Base-by-base conservation (phyloP, 2,329 filamentous ascomycete genomes). In the Pyrenochaeta sp. region DNA sequence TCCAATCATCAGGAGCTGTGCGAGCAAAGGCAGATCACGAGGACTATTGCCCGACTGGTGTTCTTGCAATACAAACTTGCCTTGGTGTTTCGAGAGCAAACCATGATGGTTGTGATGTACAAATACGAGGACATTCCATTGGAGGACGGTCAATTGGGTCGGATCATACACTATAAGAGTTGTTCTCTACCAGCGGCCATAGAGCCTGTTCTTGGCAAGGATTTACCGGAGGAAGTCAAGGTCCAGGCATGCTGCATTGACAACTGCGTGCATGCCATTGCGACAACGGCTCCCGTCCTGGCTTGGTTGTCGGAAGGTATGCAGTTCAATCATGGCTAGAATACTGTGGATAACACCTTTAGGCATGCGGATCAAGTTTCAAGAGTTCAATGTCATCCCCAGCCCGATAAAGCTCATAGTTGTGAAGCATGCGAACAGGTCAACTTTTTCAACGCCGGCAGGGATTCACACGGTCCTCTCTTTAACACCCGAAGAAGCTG, bases 31-130 rank as follows among this genome's bases (percentile, higher is more conserved):
- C 50, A 45, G 19, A 15, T 28, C 10, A 10, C 6, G 28, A 36
- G 40, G 27, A 45, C 13, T 6, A 37, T 52, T 24, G n/a, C 36
- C 37, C 13, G 46, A 3, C 40, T 52, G 10, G 40, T 32, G 13
- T 45, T 30, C 19, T 24, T 52, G 50, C 50, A 52, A 24, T 32
- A 52, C 15, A 7, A 32, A 22, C 37, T 46, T 9, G 40, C 40
- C 15, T 39, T 39, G 36, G 15, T n/a, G 5, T 5, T 39, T 13
- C n/a, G 15, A n/a, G 36, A 10, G 36, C 13, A 4, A 39, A 39
- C 36, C 36, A 39, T 19, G 13, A n/a, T 39, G 36, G 5, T n/a
- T 2, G 15, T 19, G 5, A 19, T 19, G 5, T 19, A 5, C 13
- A 8, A 13, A 12, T 39, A 39, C 15, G 4, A n/a, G 3, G 15